Evolutionary conservation across 2,329 filamentous ascomycete species (phyloP).

Genomic region (Xenoacremonium recifei): DNA sequence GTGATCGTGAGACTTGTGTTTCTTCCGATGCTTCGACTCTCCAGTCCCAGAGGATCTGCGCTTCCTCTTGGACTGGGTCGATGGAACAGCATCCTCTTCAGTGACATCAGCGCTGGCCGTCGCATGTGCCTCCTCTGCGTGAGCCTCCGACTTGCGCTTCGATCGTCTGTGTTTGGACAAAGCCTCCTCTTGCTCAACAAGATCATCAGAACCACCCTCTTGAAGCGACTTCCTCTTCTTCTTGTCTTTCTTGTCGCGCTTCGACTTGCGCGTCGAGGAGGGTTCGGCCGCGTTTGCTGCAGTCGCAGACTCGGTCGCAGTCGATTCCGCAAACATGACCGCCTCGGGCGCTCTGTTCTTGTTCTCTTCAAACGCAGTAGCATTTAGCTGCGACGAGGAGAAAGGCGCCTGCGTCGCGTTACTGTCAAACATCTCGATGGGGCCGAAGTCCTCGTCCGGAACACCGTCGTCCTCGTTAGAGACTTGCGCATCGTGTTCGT

Average conservation of each 20-base stretch:
- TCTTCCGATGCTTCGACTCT: constrained; percentile 34
- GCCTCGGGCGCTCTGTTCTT: constrained; percentile 27
- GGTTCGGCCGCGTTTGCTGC: no score
- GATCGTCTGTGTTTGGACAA: constrained; percentile 25
- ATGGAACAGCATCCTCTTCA: constrained; percentile 11
- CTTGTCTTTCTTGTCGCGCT: constrained; percentile 32
- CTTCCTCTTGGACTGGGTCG: constrained; percentile 31
- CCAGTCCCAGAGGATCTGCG: constrained; percentile 29
- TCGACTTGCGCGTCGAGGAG: constrained; percentile 28
- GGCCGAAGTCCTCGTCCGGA: constrained; percentile 32
- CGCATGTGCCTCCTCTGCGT: constrained; percentile 20
- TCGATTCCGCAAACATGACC: constrained; percentile 26
- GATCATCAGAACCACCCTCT: no score
- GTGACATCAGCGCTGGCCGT: constrained; percentile 8
- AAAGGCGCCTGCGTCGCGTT: constrained; percentile 31
- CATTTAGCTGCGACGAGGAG: constrained; percentile 27
- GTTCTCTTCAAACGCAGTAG: constrained; percentile 7
- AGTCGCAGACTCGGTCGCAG: constrained; percentile 13
- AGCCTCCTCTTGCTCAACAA: constrained; percentile 17
- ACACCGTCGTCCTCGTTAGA: constrained; percentile 18
- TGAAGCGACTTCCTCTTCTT: constrained; percentile 23
- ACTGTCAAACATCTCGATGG: constrained; percentile 39
- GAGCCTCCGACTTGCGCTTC: constrained; percentile 21
- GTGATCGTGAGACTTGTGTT: constrained; percentile 26
- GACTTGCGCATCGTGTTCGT: constrained; percentile 20